These are phyloP conservation scores for Raphanus hybrid DNA, from an alignment of 441 rosid species.

Conservation along the genomic window DNA sequence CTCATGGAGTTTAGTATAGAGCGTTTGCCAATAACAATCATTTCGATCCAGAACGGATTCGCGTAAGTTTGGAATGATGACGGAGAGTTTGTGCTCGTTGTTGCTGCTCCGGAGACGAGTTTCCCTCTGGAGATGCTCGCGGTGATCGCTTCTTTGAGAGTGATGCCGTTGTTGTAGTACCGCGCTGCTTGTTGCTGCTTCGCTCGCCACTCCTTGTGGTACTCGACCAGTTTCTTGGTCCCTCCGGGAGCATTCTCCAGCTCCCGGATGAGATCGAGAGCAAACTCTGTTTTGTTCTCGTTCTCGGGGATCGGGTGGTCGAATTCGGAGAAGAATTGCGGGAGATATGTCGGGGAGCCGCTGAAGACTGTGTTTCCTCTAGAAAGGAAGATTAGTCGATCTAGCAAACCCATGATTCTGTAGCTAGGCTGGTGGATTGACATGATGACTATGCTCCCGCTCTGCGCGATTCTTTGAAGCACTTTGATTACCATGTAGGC, in stretches of 20 bases:
- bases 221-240: neutral
- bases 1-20: slow-evolving; percentile 71
- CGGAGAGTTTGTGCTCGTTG: slow-evolving; percentile 28
- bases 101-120: slow-evolving; percentile 65
- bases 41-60: slow-evolving; percentile 78
- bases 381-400: neutral
- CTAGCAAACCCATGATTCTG: slow-evolving; percentile 5
- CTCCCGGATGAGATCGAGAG: slow-evolving; percentile 11
- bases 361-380: slow-evolving; percentile 9
- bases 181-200: slow-evolving; percentile 22
- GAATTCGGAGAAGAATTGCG: neutral
- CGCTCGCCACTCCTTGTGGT: slow-evolving; percentile 1
- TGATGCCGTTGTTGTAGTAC: slow-evolving; percentile 2
- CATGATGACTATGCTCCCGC: neutral
- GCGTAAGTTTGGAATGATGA: slow-evolving; percentile 63
- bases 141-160: slow-evolving; percentile 62
- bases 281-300: slow-evolving; percentile 13
- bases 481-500: slow-evolving; percentile 7
- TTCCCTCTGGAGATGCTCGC: slow-evolving; percentile 72
- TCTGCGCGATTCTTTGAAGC: slow-evolving; percentile 3
- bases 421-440: slow-evolving; percentile 1
- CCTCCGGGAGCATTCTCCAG: slow-evolving; percentile 3
- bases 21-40: slow-evolving; percentile 76
- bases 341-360: neutral
- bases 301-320: slow-evolving; percentile 1